phyloP scores from a whole-genome alignment of 257 asterid genomes.

The Solanum clarkiae region DNA sequence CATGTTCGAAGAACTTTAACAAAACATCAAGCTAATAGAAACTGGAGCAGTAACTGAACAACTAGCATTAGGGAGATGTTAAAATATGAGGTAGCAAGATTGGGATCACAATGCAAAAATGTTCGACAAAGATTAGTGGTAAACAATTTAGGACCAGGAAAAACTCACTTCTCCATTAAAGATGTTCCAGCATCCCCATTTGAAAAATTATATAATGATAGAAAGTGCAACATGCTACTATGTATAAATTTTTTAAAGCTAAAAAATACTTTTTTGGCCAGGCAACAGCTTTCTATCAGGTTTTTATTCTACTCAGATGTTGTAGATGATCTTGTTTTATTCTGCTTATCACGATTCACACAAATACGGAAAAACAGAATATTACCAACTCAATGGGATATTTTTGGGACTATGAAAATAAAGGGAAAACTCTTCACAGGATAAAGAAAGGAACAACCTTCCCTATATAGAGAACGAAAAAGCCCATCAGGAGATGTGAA shows the following conservation, averaged over 20 bases:
- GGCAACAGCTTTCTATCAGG: not conserved
- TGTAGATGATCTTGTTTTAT: not conserved
- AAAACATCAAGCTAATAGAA: not conserved
- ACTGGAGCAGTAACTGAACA: not conserved
- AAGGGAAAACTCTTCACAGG: not conserved
- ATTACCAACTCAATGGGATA: not conserved
- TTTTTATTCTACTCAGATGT: not conserved
- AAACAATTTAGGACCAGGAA: not conserved
- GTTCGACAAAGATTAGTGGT: not conserved
- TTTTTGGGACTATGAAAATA: not conserved
- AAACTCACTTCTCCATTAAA: not conserved
- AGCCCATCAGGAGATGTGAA: slow-evolving; percentile 78
- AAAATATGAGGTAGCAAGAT: not conserved
- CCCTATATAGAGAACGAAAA: slow-evolving; percentile 70
- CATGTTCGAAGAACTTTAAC: not conserved
- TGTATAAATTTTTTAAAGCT: not conserved
- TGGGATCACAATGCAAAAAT: not conserved
- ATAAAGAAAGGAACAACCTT: slow-evolving; percentile 31
- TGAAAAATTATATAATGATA: not conserved
- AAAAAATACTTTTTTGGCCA: not conserved
- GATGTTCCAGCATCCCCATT: not conserved
- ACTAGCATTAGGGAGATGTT: not conserved
- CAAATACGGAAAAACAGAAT: not conserved
- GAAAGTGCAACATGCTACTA: not conserved
- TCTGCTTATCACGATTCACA: not conserved